Evolutionary conservation across 1,284 basidiomycete species (phyloP), one percentile per base, ranked within the genome.

Genomic region (Ustilago nuda): DNA sequence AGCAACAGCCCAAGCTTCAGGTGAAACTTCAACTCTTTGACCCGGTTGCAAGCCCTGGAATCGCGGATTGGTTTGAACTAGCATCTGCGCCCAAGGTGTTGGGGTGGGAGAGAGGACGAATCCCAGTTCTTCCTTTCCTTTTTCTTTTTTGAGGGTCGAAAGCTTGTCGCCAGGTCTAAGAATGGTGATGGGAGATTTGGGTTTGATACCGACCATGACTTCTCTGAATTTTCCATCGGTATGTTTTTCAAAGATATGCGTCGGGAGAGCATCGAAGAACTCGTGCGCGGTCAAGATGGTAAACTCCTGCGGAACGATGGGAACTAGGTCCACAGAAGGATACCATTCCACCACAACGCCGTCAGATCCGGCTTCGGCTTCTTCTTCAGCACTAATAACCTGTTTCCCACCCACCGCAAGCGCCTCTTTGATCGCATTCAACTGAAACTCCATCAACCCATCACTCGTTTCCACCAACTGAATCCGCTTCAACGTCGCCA

Each of bases 181-280:
- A n/a, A 80, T 66, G 0, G 73, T 78, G 37, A 82, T 67, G 17
- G 57, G 32, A 11, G 66, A 62, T 37, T 71, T 67, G 30, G 73
- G 62, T 32, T 82, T 76, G 56, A 88, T 76, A 56, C 92, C 91
- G 15, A 98, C 90, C 71, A 94, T 88, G 1, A 98, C 90, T 86
- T 98, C 96, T 61, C 92, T 90, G 91, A 94, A 98, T 45, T 62
- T 76, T 1, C 94, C 94, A 43, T 91, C 88, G 6, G 54, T 19
- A 7, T 80, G 78, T 65, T 83, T 82, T 88, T 97, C 91, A 53
- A 99, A 89, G 36, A 96, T 88, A 85, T 98, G 93, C 56, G 98
- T 91, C 0, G 96, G 96, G 56, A 99, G 88, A 0, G 96, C 96
- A 83, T 99, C 97, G 76, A 99, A 98, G 87, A 99, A 98, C 84